Percentiles rank a stretch among this genome's conserved stretches.
These are phyloP conservation scores for Athelia psychrophila DNA, from an alignment of 1,284 basidiomycete species.

Conservation along the genomic window DNA sequence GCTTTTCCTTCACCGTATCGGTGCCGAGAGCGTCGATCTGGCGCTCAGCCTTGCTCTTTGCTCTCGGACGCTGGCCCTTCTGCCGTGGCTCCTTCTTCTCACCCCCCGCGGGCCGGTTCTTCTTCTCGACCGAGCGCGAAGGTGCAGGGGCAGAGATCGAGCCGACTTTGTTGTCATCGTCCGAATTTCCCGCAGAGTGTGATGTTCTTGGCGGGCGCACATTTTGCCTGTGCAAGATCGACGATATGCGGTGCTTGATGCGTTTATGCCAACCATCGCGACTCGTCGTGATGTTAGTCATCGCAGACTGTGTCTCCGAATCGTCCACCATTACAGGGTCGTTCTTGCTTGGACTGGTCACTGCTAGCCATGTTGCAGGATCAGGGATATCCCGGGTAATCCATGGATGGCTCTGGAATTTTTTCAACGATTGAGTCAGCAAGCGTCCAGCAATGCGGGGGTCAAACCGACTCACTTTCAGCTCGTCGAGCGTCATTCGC, in stretches of 20 bases:
- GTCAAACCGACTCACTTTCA: slow-evolving; percentile 55
- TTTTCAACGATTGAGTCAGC: not conserved
- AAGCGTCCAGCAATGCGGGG: not conserved
- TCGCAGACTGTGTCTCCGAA: slow-evolving; percentile 80
- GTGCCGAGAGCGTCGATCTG: no score
- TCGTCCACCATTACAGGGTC: slow-evolving; percentile 69
- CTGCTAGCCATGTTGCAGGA: slow-evolving; percentile 74
- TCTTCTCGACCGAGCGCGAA: no score
- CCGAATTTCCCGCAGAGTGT: slow-evolving; percentile 17
- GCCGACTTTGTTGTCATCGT: slow-evolving; percentile 24
- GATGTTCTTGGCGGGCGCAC: slow-evolving; percentile 36
- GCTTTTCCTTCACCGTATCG: no score
- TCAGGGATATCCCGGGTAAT: slow-evolving; percentile 74
- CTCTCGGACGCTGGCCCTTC: not conserved
- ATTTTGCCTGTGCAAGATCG: slow-evolving; percentile 44
- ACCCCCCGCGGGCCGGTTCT: not conserved
- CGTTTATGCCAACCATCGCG: slow-evolving; percentile 45
- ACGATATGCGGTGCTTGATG: slow-evolving; percentile 43
- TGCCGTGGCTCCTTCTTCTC: not conserved
- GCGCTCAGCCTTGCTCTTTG: no score
- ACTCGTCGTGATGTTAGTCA: slow-evolving; percentile 55
- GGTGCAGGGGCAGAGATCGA: slow-evolving; percentile 24
- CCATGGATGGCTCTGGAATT: slow-evolving; percentile 59
- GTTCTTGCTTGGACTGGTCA: slow-evolving; percentile 64
- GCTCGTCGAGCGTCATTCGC: slow-evolving; percentile 69